Percentiles rank a stretch among this genome's conserved stretches.
Conservation (phyloP, 306 rosid genomes). For the Rosa lucieae region DNA sequence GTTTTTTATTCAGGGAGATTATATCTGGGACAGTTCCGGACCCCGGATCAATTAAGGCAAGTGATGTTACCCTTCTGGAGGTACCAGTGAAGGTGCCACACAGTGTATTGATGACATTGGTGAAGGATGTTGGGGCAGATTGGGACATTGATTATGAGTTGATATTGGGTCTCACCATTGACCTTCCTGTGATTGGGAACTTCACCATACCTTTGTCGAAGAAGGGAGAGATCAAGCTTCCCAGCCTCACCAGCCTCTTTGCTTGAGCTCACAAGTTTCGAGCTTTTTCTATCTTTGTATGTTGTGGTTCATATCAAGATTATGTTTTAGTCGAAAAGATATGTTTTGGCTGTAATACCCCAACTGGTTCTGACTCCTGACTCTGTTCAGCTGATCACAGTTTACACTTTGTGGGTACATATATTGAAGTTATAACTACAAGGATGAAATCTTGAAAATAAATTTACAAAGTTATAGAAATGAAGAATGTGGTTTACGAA, state of each 20-base stretch:
- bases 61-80: slow-evolving; percentile 50
- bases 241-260: slow-evolving; percentile 47
- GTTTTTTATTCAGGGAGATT: slow-evolving; percentile 44
- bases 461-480: neutral
- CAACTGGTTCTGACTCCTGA: neutral
- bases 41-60: slow-evolving; percentile 71
- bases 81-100: slow-evolving; percentile 75
- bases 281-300: neutral
- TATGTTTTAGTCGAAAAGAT: neutral
- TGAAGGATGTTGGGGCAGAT: slow-evolving; percentile 68
- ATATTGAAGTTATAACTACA: neutral
- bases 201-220: slow-evolving; percentile 69
- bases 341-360: neutral
- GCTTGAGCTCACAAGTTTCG: slow-evolving; percentile 8
- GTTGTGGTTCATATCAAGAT: neutral
- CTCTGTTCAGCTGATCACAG: neutral
- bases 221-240: slow-evolving; percentile 84
- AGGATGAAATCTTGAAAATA: neutral
- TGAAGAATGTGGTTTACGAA: neutral
- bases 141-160: slow-evolving; percentile 87
- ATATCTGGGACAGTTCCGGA: slow-evolving; percentile 74
- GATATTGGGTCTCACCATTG: slow-evolving; percentile 58
- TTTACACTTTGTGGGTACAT: neutral
- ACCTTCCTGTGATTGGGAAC: slow-evolving; percentile 70
- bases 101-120: slow-evolving; percentile 57